Conservation (phyloP, 2,329 filamentous ascomycete genomes). For the Penicillium crustosum region DNA sequence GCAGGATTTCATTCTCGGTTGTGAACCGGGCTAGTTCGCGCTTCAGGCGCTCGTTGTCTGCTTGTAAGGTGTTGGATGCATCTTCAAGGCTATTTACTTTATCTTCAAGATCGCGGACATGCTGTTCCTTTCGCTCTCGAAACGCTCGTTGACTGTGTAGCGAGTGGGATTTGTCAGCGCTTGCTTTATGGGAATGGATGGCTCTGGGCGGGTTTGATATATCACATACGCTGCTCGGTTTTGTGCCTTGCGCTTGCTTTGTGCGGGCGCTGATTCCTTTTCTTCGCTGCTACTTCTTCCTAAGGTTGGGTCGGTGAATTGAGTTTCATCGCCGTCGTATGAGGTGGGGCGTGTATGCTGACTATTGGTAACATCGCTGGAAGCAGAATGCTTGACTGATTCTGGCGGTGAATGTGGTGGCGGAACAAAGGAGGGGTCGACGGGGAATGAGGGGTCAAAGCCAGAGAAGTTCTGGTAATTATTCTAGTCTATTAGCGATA, state of each 20-base stretch:
- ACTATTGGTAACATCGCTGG: slow-evolving; percentile 26
- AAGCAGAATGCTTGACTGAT: slow-evolving; percentile 37
- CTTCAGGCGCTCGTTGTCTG: slow-evolving; percentile 85
- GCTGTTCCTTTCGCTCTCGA: slow-evolving; percentile 90
- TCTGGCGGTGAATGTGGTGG: slow-evolving; percentile 39
- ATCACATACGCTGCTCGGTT: slow-evolving; percentile 68
- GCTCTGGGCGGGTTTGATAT: neutral
- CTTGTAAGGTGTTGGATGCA: slow-evolving; percentile 67
- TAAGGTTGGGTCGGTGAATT: slow-evolving; percentile 27
- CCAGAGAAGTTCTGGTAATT: slow-evolving; percentile 39
- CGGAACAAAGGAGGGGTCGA: slow-evolving; percentile 36
- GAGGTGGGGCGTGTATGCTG: slow-evolving; percentile 28
- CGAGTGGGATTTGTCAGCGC: neutral
- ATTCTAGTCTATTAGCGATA: slow-evolving; percentile 24
- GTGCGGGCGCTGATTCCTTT: slow-evolving; percentile 55
- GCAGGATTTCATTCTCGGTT: slow-evolving; percentile 90
- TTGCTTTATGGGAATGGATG: neutral
- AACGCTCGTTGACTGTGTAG: slow-evolving; percentile 81
- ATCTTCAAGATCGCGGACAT: slow-evolving; percentile 87
- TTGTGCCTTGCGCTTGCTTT: slow-evolving; percentile 66
- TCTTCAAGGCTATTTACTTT: slow-evolving; percentile 78
- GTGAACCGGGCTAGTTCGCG: slow-evolving; percentile 77
- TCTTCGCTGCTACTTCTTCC: slow-evolving; percentile 54
- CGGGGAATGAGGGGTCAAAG: slow-evolving; percentile 42
- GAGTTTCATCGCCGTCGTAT: slow-evolving; percentile 32